Evolutionary conservation across 2,329 filamentous ascomycete species (phyloP).

Genomic region (Aspergillus ibericus): DNA sequence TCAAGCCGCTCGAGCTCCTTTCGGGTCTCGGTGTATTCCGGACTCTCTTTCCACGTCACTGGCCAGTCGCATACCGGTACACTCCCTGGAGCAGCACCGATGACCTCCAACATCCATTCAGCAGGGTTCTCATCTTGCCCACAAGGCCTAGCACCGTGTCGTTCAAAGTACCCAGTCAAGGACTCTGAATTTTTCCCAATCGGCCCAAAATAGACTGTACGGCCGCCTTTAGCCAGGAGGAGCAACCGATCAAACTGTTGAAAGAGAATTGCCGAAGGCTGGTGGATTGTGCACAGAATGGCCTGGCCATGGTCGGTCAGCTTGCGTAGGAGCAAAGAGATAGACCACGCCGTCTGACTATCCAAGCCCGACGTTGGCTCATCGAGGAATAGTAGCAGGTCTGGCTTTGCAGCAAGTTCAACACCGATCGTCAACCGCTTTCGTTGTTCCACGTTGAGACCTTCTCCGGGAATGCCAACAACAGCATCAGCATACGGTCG

Average conservation of each 20-base stretch:
- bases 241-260: constrained; percentile 70
- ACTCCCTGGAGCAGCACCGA: constrained; percentile 54
- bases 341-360: constrained; percentile 87
- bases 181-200: constrained; percentile 11
- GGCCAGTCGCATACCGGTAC: constrained; percentile 53
- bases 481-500: constrained; percentile 82
- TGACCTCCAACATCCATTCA: constrained; percentile 17
- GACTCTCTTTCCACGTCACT: constrained; percentile 57
- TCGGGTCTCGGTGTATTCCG: constrained; percentile 53
- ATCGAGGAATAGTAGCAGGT: constrained; percentile 82
- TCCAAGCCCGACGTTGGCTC: constrained; percentile 88
- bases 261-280: constrained; percentile 88
- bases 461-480: constrained; percentile 83
- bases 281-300: constrained; percentile 90
- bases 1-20: not conserved
- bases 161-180: constrained; percentile 13
- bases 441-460: constrained; percentile 61
- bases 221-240: constrained; percentile 38
- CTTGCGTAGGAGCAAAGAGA: constrained; percentile 79
- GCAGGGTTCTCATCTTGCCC: constrained; percentile 8
- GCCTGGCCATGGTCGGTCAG: constrained; percentile 83
- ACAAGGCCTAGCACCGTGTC: constrained; percentile 12
- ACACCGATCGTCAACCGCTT: constrained; percentile 86
- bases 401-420: constrained; percentile 85
- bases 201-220: constrained; percentile 16